Conservation (phyloP, 2,329 filamentous ascomycete species). For the Mycocentrospora acerina region DNA sequence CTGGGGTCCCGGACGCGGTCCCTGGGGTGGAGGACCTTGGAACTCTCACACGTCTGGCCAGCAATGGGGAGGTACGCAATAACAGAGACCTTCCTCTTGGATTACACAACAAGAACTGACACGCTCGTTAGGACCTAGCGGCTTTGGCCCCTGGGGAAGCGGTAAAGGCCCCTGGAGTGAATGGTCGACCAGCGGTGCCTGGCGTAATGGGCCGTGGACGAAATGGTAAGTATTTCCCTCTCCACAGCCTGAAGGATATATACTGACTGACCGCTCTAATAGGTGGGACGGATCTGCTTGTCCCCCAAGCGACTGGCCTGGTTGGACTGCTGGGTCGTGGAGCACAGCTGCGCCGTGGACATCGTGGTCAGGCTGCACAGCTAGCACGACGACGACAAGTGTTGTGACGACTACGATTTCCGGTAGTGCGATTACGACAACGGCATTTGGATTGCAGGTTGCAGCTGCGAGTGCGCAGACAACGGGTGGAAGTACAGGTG, state of each 20-base stretch:
- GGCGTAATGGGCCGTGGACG: conserved; percentile 37
- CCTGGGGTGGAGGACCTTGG: conserved; percentile 16
- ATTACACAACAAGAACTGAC: conserved; percentile 1
- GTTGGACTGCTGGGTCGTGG: conserved; percentile 41
- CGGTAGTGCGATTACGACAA: conserved; percentile 23
- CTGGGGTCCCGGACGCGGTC: conserved; percentile 23
- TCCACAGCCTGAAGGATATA: too few species aligned
- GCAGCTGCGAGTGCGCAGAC: conserved; percentile 23
- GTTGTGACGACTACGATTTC: conserved; percentile 31
- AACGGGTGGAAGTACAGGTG: conserved; percentile 3
- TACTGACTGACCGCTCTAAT: too few species aligned
- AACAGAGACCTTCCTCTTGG: neutral
- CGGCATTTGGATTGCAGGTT: conserved; percentile 36
- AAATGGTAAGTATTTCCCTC: too few species aligned
- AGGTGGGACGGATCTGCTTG: conserved; percentile 31
- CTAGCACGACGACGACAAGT: conserved; percentile 33
- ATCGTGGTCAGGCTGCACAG: conserved; percentile 36
- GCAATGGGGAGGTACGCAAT: conserved; percentile 23
- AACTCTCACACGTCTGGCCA: conserved; percentile 9
- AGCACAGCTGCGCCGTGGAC: conserved; percentile 40
- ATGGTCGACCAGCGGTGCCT: conserved; percentile 30
- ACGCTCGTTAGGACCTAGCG: conserved; percentile 15
- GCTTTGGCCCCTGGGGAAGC: conserved; percentile 31
- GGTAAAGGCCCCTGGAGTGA: conserved; percentile 29
- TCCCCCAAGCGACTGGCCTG: conserved; percentile 38